These are phyloP conservation scores for Cordyceps tenuipes DNA, from an alignment of 2,329 filamentous ascomycete genomes.

Conservation along the genomic window DNA sequence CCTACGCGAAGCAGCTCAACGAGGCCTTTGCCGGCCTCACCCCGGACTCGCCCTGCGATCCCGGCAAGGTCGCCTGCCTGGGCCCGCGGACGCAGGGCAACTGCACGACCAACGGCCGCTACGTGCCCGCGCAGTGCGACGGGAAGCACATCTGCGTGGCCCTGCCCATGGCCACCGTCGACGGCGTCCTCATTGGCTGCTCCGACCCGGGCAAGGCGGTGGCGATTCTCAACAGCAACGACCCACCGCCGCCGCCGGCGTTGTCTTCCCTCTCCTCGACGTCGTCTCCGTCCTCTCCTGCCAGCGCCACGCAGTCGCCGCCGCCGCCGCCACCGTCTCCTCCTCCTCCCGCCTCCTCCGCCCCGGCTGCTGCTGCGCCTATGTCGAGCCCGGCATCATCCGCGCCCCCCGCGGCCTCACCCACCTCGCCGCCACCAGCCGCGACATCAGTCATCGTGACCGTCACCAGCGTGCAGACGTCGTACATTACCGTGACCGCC, in stretches of 20 bases:
- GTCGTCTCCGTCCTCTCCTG: neutral
- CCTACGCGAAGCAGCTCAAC: conserved; percentile 38
- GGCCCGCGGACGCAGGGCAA: neutral
- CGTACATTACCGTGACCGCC: neutral
- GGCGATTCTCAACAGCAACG: conserved; percentile 30
- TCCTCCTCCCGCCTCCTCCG: neutral
- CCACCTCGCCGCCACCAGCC: neutral
- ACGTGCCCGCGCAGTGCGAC: conserved; percentile 32
- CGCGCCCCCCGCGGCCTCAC: no score
- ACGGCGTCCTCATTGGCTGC: conserved; percentile 43
- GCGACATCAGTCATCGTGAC: neutral
- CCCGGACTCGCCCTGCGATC: conserved; percentile 36
- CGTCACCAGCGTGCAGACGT: neutral
- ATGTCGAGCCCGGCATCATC: neutral
- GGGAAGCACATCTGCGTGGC: conserved; percentile 39
- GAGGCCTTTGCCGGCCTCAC: conserved; percentile 35
- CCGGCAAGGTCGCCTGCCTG: conserved; percentile 25
- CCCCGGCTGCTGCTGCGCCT: no score
- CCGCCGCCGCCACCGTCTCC: no score
- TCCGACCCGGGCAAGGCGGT: conserved; percentile 31
- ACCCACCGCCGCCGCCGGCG: neutral
- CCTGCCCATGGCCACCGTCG: conserved; percentile 41
- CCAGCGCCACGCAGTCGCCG: neutral
- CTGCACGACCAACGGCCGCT: conserved; percentile 35
- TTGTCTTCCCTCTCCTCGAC: neutral